Conservation (phyloP, 768 basidiomycete genomes). For the Suillus subaureus region DNA sequence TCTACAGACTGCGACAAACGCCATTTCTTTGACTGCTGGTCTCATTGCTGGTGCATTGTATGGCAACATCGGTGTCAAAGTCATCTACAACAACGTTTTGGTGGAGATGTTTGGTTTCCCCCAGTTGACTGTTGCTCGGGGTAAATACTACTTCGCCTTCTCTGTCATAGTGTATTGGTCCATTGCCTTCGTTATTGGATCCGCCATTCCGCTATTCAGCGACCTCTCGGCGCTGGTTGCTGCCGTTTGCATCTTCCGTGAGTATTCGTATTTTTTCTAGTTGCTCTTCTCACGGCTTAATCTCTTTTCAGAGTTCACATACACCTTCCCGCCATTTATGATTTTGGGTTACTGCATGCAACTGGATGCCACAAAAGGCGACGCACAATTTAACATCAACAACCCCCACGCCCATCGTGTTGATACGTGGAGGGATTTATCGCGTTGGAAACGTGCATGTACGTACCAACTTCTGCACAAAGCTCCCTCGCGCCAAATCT, state of each 20-base stretch:
- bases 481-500: background rate
- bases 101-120: slow-evolving; percentile 55
- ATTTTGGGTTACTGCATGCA: slow-evolving; percentile 34
- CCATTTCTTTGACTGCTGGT: slow-evolving; percentile 49
- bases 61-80: slow-evolving; percentile 65
- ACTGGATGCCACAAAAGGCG: slow-evolving; percentile 24
- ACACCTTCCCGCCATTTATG: slow-evolving; percentile 44
- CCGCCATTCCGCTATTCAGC: slow-evolving; percentile 60
- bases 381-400: slow-evolving; percentile 26
- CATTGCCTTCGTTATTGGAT: slow-evolving; percentile 55
- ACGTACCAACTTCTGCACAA: slow-evolving; percentile 11
- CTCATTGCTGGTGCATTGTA: slow-evolving; percentile 66
- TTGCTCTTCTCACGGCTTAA: slow-evolving; percentile 38
- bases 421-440: slow-evolving; percentile 32
- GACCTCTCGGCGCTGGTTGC: slow-evolving; percentile 56
- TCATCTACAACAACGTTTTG: slow-evolving; percentile 55
- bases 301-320: slow-evolving; percentile 34
- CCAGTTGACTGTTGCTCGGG: slow-evolving; percentile 39
- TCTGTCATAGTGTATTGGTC: slow-evolving; percentile 26
- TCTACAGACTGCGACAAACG: slow-evolving; percentile 40
- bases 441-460: slow-evolving; percentile 34
- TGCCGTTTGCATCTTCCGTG: slow-evolving; percentile 57
- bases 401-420: slow-evolving; percentile 27
- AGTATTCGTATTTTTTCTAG: slow-evolving; percentile 28
- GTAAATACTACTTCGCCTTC: slow-evolving; percentile 34